Evolutionary conservation across 495 filamentous ascomycete genomes (phyloP).

Genomic region (Trichoderma parareesei): DNA sequence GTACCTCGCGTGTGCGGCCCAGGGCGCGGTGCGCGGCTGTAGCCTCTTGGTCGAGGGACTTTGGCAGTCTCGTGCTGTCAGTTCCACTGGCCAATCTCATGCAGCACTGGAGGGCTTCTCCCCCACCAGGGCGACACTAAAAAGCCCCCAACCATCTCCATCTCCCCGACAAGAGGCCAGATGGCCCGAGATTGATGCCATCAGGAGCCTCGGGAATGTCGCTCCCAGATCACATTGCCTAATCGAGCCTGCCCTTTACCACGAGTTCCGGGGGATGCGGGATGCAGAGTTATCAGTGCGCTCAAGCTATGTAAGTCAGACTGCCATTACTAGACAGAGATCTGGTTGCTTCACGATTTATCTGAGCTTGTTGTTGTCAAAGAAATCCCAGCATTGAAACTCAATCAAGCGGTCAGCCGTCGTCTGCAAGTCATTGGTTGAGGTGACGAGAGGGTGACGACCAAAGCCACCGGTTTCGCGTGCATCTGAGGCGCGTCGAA

Average conservation of each 20-base stretch:
- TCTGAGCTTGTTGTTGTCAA: too few species aligned
- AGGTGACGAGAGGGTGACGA: too few species aligned
- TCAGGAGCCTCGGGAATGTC: background rate
- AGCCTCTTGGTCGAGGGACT: background rate
- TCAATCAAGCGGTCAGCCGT: too few species aligned
- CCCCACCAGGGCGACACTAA: background rate
- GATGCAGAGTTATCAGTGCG: too few species aligned
- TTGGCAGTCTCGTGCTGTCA: background rate
- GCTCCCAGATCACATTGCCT: background rate
- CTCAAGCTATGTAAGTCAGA: too few species aligned
- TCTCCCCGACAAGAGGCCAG: constrained; percentile 9
- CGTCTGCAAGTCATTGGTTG: too few species aligned
- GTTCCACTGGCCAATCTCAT: background rate
- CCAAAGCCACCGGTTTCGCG: too few species aligned
- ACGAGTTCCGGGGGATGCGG: background rate
- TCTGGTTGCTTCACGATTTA: too few species aligned
- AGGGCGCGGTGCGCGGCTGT: background rate
- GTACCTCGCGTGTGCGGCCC: background rate
- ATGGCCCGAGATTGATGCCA: background rate
- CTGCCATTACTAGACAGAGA: too few species aligned
- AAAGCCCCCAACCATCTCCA: constrained; percentile 6
- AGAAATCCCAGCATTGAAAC: too few species aligned
- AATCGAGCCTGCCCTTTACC: background rate
- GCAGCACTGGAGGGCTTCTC: background rate
- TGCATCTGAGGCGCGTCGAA: too few species aligned